Percentiles rank a stretch among this genome's conserved stretches.
Evolutionary conservation across 805 yeast genomes (phyloP).

Genomic region (Saccharomycopsis sp.): DNA sequence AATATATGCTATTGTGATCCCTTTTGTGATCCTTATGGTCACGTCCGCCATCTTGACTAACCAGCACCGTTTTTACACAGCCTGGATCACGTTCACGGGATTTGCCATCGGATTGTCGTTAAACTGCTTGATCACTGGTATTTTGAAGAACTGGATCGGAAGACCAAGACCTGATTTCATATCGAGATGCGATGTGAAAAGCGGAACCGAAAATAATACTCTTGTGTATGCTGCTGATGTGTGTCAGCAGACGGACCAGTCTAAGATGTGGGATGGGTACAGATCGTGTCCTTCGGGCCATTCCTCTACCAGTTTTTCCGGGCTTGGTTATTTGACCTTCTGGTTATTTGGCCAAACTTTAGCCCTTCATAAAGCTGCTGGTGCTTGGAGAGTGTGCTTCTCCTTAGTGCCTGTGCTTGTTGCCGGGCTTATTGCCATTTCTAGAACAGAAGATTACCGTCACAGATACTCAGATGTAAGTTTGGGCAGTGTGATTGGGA

Average conservation of each 20-base stretch:
- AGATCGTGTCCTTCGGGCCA: slow-evolving; percentile 84
- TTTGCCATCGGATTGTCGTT: slow-evolving; percentile 51
- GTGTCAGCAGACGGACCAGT: slow-evolving; percentile 31
- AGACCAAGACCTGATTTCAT: slow-evolving; percentile 90
- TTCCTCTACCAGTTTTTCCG: slow-evolving; percentile 64
- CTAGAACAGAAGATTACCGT: slow-evolving; percentile 87
- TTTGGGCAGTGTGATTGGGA: slow-evolving; percentile 69
- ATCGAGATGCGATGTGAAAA: slow-evolving; percentile 69
- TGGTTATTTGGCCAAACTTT: slow-evolving; percentile 67
- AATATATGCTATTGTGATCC: slow-evolving; percentile 46
- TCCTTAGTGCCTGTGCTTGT: slow-evolving; percentile 51
- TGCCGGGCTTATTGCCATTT: slow-evolving; percentile 72
- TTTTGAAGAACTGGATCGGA: slow-evolving; percentile 82
- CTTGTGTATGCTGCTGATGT: slow-evolving; percentile 43
- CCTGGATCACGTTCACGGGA: slow-evolving; percentile 56
- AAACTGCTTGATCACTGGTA: slow-evolving; percentile 61
- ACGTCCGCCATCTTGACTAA: slow-evolving; percentile 30
- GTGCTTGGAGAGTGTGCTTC: slow-evolving; percentile 58
- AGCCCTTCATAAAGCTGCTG: slow-evolving; percentile 41
- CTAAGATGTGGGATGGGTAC: slow-evolving; percentile 51
- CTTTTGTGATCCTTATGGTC: slow-evolving; percentile 36
- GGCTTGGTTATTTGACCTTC: slow-evolving; percentile 54
- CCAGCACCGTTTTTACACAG: slow-evolving; percentile 26
- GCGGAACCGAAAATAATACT: slow-evolving; percentile 44
- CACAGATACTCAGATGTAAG: slow-evolving; percentile 87